A percentile compares a stretch with the other conserved stretches of the same genome.
phyloP scores from a whole-genome alignment of 2,329 filamentous ascomycete species.

The Alternaria dauci region DNA sequence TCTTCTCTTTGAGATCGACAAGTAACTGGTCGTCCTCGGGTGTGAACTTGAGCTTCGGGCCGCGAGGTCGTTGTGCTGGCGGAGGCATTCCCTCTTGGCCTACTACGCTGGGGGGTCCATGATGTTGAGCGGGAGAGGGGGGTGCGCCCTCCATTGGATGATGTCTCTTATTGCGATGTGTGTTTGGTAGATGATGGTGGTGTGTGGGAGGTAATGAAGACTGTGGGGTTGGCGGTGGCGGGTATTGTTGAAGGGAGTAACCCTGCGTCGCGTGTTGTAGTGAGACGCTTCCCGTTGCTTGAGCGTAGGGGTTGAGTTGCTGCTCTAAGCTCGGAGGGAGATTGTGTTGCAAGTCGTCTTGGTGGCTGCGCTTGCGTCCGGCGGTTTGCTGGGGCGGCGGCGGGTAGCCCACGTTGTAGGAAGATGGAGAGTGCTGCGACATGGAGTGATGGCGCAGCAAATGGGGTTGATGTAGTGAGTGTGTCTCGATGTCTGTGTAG shows the following conservation, averaged over 20 bases:
- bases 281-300: slow-evolving; percentile 49
- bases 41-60: slow-evolving; percentile 93
- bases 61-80: slow-evolving; percentile 80
- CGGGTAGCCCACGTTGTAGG: slow-evolving; percentile 50
- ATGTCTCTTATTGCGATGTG: slow-evolving; percentile 68
- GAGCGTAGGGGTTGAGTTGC: slow-evolving; percentile 49
- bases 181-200: slow-evolving; percentile 83
- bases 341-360: slow-evolving; percentile 50
- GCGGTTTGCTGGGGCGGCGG: slow-evolving; percentile 38
- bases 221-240: slow-evolving; percentile 36
- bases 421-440: slow-evolving; percentile 48
- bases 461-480: slow-evolving; percentile 48
- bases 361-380: slow-evolving; percentile 56
- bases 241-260: slow-evolving; percentile 49
- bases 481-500: slow-evolving; percentile 52
- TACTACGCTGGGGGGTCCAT: slow-evolving; percentile 81
- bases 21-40: slow-evolving; percentile 88
- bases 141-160: slow-evolving; percentile 61
- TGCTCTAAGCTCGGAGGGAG: slow-evolving; percentile 53
- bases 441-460: slow-evolving; percentile 48
- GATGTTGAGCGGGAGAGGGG: slow-evolving; percentile 53
- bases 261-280: slow-evolving; percentile 52
- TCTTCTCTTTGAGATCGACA: slow-evolving; percentile 91
- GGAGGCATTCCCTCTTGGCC: slow-evolving; percentile 86
- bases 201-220: slow-evolving; percentile 57